Evolutionary conservation across 2,329 filamentous ascomycete genomes (phyloP), one percentile per base, ranked within the genome.

Genomic region (Nemania sp.): DNA sequence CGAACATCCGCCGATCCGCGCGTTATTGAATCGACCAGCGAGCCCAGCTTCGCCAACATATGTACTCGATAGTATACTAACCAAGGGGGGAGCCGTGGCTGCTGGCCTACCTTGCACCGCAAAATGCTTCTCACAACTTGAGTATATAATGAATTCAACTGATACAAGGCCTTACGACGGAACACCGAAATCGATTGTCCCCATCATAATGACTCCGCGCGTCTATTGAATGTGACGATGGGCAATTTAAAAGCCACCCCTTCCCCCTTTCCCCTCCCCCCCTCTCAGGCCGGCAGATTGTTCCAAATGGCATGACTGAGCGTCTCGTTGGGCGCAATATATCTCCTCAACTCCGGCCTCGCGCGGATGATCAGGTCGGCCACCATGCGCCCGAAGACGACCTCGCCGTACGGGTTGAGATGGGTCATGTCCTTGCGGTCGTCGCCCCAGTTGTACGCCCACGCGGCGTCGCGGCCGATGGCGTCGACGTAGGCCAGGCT

Each of bases 381-480:
- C 18, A 87, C 81, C 69, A 88, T 77, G 39, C 83, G 78, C 0
- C 83, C 80, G 73, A 88, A 88, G 0, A 88, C 82, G 1, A 79
- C 74, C 29, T 77, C 79, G 0, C 85, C 85, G 59, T 76, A 74
- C 2, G 70, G 68, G 67, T 86, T 87, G 32, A 88, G 66, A 72
- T 88, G 86, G 1, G 85, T 87, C 48, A 75, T 73, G 67, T 88
- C 86, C 17, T 45, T 47, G 3, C 11, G 11, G 1, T 74, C 63
- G 5, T 67, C 69, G 18, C 66, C 65, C 21, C 78, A 68, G 60
- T 86, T 82, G 47, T 85, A 85, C 42, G 67, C 74, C 34, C 76
- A 74, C 0, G 80, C 78, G 5, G 79, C 77, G 0, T 70, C 65
- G 35, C 77, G 73, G 0, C 83, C 83, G 53, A 87, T 83, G 0